phyloP scores from a whole-genome alignment of 805 yeast species.

The Candida tibetensis region DNA sequence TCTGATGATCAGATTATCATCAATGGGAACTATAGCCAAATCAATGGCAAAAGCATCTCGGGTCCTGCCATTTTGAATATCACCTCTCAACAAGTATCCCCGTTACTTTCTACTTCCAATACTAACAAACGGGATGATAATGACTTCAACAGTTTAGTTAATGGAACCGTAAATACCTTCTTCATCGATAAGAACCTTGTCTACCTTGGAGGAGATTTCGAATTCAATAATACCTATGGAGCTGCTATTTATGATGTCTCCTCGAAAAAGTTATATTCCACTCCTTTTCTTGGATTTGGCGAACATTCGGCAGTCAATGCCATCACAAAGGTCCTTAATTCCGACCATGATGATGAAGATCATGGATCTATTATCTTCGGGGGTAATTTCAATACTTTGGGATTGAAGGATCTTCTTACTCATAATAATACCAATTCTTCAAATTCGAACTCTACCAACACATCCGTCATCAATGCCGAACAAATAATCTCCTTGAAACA shows the following conservation, averaged over 20 bases:
- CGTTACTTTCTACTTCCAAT: constrained; percentile 16
- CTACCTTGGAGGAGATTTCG: constrained; percentile 80
- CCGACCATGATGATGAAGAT: constrained; percentile 22
- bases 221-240: constrained; percentile 51
- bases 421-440: constrained; percentile 33
- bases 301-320: constrained; percentile 56
- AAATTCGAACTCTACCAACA: constrained; percentile 37
- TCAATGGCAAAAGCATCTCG: constrained; percentile 23
- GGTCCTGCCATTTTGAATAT: constrained; percentile 38
- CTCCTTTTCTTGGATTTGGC: constrained; percentile 79
- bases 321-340: constrained; percentile 47
- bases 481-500: constrained; percentile 58
- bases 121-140: constrained; percentile 14
- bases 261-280: constrained; percentile 36
- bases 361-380: constrained; percentile 66
- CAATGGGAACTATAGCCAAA: constrained; percentile 35
- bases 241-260: constrained; percentile 62
- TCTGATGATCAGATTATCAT: constrained; percentile 29
- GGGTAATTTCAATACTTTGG: constrained; percentile 68
- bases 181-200: constrained; percentile 45
- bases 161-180: constrained; percentile 34
- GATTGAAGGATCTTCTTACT: constrained; percentile 43
- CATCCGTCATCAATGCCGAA: constrained; percentile 47
- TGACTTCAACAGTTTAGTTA: constrained; percentile 11
- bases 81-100: constrained; percentile 21